Base-by-base conservation (phyloP, 257 asterid genomes). In the Phtheirospermum japonicum region DNA sequence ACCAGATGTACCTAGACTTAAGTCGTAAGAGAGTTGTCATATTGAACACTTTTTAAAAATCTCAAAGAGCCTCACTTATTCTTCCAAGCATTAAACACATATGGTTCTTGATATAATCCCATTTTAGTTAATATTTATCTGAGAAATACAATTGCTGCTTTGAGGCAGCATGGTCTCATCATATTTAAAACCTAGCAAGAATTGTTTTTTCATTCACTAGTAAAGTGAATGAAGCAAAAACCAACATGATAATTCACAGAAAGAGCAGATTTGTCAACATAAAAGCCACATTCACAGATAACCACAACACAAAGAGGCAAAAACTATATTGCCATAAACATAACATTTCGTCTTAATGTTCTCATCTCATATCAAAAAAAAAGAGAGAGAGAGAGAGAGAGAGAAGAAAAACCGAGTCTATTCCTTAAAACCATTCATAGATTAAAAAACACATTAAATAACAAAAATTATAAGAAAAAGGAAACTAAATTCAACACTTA, bases 401-500 rank as follows among this genome's bases (percentile, higher is more conserved):
- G n/a, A 4, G 37, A 62, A 30, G n/a, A n/a, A n/a, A n/a, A n/a
- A n/a, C n/a, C 26, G 40, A 9, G 31, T 17, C 37, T 4, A 23
- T 56, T n/a, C n/a, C 32, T 16, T 50, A 63, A 60, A 63, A 63
- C 8, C 18, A 48, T 33, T 32, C 6, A 26, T 20, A 42, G 46
- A 69, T 5, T 39, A 79, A 23, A 68, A 79, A 68, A 14, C 23
- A 39, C 51, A 20, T 20, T 63, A 62, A 71, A 37, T 14, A 28
- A 51, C 40, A 51, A 65, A 52, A 49, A 56, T 28, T 11, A 50
- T 30, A 14, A 46, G 57, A 60, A 54, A 57, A 54, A 45, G 66
- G 58, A 42, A 65, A 28, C 13, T 4, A 57, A 34, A 14, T 14
- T 18, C 66, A 49, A 54, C 46, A 31, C 69, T 37, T 42, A 51